Percentiles rank a stretch among this genome's conserved stretches.
Conservation (phyloP, 441 rosid genomes). For the Bocquillonia castaneifolia region DNA sequence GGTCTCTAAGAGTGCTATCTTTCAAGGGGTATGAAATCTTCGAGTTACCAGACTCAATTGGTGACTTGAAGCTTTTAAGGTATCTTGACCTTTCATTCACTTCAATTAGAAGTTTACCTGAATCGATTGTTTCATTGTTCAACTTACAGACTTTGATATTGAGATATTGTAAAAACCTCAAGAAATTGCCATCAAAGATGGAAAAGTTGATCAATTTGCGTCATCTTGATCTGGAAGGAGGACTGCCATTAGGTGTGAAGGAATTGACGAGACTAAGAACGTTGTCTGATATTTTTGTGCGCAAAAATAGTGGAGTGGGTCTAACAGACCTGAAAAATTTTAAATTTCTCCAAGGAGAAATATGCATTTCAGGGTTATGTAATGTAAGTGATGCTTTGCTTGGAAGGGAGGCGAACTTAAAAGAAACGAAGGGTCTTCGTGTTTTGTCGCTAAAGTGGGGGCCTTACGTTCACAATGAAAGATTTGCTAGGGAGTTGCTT, state of each 20-base stretch:
- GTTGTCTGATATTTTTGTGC: neutral
- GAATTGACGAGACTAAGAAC: neutral
- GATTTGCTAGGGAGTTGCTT: constrained; percentile 2
- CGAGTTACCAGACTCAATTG: neutral
- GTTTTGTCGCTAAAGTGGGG: constrained; percentile 12
- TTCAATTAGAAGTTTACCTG: neutral
- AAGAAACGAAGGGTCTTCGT: constrained; percentile 12
- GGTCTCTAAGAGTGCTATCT: constrained; percentile 6
- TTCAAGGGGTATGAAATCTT: neutral
- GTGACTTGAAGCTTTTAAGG: constrained; percentile 22
- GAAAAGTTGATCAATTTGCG: neutral
- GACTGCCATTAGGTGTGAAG: neutral
- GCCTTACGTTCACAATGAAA: neutral
- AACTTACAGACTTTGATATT: neutral
- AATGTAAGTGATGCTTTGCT: constrained; percentile 12
- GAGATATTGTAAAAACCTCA: neutral
- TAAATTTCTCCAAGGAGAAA: constrained; percentile 6
- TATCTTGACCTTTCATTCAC: constrained; percentile 25
- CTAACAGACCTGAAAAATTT: neutral
- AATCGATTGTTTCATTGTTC: neutral
- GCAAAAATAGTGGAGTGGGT: neutral
- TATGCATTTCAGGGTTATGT: constrained; percentile 19
- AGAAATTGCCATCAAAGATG: neutral
- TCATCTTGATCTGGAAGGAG: neutral
- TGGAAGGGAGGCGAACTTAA: constrained; percentile 9